These are phyloP conservation scores for Daldinia childiae DNA, from an alignment of 495 filamentous ascomycete genomes.

Conservation along the genomic window DNA sequence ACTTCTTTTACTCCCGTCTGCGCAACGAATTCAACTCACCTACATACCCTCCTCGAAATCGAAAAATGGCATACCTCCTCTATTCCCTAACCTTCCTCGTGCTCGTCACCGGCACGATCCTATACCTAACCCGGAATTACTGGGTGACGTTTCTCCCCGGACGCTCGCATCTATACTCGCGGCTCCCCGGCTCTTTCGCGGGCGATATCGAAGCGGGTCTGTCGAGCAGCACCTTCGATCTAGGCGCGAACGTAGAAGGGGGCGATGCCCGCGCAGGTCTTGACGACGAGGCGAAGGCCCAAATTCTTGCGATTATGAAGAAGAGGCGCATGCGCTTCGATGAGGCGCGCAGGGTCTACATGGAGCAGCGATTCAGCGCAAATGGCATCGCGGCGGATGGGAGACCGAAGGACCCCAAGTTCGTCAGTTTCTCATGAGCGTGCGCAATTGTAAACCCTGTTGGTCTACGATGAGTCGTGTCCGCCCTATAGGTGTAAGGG, in stretches of 20 bases:
- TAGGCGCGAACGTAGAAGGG: slow-evolving; percentile 76
- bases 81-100: slow-evolving; percentile 74
- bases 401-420: slow-evolving; percentile 89
- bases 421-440: slow-evolving; percentile 84
- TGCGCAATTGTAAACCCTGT: not conserved
- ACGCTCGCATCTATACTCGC: slow-evolving; percentile 72
- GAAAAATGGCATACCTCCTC: slow-evolving; percentile 75
- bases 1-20: not conserved
- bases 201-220: slow-evolving; percentile 87
- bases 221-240: slow-evolving; percentile 80
- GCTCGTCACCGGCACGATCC: slow-evolving; percentile 66
- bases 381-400: slow-evolving; percentile 92
- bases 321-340: slow-evolving; percentile 79
- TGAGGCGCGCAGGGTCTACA: slow-evolving; percentile 86
- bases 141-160: slow-evolving; percentile 76
- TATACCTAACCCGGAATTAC: slow-evolving; percentile 79
- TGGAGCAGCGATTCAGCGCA: slow-evolving; percentile 81
- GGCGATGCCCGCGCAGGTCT: slow-evolving; percentile 82
- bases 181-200: slow-evolving; percentile 76
- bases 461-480: not conserved
- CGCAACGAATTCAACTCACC: slow-evolving; percentile 1
- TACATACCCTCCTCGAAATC: too few relatives aligned
- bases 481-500: not conserved
- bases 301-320: slow-evolving; percentile 90
- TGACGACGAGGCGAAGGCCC: slow-evolving; percentile 78